Base-by-base conservation (phyloP, 2,329 filamentous ascomycete genomes). In the Tolypocladium inflatum region DNA sequence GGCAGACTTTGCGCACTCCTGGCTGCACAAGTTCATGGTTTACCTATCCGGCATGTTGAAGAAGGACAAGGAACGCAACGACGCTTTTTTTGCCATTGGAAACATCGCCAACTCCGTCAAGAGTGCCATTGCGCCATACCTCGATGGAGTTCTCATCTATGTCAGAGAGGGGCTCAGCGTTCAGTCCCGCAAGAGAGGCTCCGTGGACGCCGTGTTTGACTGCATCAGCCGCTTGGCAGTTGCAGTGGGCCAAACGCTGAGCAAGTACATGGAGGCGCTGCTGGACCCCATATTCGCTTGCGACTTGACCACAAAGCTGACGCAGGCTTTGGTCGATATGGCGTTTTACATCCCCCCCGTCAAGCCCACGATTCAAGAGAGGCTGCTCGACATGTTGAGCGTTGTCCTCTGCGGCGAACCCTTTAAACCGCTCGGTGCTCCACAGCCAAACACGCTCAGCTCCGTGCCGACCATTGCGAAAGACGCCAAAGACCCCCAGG, bases 271-370 rank as follows among this genome's bases (percentile, higher is more conserved):
- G 86, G 92, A 97, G 70, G 90, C 92, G 15, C 78, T 99, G 35
- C 81, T 99, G 11, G 93, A 97, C 65, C 92, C 95, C 13, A 97
- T 99, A 59, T 99, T 99, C 73, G 92, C 91, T 19, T 99, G 94
- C 70, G 94, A 96, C 54, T 80, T 99, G 56, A 97, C 91, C 42
- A 89, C 93, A 58, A 94, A 95, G 64, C 81, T 99, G 30, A 97
- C 93, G 0, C 92, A 97, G 70, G 95, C 95, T 3, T 79, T 99
- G 57, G 92, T 97, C 26, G 95, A 99, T 68, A 97, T 99, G 90
- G 94, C 94, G 35, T 96, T 97, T 69, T 97, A 99, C 70, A 97
- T 99, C 53, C 94, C 93, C 0, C 91, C 95, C 0, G 91, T 97
- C 58, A 94, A 96, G 69, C 83, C 89, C 2, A 92, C 86, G 8